Percentiles rank a stretch among this genome's conserved stretches.
phyloP scores from a whole-genome alignment of 192 early-diverging fungal species.

The Glomus cerebriforme region DNA sequence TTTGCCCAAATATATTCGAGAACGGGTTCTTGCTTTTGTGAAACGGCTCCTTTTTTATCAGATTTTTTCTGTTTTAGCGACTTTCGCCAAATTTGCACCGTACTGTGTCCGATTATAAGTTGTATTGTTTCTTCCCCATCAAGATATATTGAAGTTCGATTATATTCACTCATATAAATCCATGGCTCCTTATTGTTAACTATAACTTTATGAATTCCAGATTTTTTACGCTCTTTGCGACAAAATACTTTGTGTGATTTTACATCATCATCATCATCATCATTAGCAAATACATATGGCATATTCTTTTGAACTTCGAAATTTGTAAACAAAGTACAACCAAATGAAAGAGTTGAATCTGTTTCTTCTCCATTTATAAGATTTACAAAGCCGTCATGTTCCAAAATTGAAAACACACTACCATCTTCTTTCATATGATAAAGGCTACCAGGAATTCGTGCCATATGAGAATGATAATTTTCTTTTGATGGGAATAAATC shows the following conservation, averaged over 20 bases:
- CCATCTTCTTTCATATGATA: background rate
- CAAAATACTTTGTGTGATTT: background rate
- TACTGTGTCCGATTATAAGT: background rate
- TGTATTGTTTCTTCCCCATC: background rate
- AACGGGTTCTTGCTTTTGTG: background rate
- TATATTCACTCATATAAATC: background rate
- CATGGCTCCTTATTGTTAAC: background rate
- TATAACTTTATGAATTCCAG: background rate
- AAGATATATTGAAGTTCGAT: background rate
- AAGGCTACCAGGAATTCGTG: background rate
- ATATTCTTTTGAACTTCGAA: background rate
- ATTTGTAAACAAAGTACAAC: too few species aligned
- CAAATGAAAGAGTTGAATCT: too few species aligned
- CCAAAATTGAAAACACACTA: background rate
- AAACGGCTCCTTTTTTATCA: background rate
- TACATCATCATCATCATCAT: background rate
- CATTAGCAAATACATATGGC: background rate
- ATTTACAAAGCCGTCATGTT: background rate
- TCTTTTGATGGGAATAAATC: background rate
- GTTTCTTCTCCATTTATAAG: background rate
- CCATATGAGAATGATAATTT: background rate
- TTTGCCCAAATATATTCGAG: background rate
- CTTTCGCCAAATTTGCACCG: background rate
- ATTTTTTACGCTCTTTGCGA: background rate
- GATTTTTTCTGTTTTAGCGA: background rate